Base-by-base conservation (phyloP, 2,329 filamentous ascomycete genomes). In the Phialophora chinensis region DNA sequence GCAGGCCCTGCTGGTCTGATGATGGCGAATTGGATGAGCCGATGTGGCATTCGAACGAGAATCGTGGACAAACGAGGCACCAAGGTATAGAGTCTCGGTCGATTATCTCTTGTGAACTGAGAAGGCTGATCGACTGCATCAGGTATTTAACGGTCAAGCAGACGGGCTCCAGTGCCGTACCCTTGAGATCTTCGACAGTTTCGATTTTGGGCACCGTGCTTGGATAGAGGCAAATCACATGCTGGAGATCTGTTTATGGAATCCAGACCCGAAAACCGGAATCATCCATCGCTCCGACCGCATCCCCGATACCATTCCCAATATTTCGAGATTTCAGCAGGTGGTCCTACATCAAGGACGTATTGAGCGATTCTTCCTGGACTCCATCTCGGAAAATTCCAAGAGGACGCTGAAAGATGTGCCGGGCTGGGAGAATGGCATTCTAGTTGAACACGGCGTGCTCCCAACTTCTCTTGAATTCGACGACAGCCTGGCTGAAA, bases 181-280 rank as follows among this genome's bases (percentile, higher is more conserved):
- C 0, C 80, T 91, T 1, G 88, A 92, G 75, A 90, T 92, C n/a
- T 86, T 92, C 63, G 88, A 92, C 71, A 87, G 85, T 58, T 90
- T 92, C 71, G 89, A 87, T 0, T 85, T 92, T 65, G 87, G 81
- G 2, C 85, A 91, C 69, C 79, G 84, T 4, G 85, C 84, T 1
- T 87, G 87, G 85, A 87, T 87, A 56, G 89, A 91, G 71, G 83
- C 86, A 12, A 90, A 90, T 73, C 87, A 88, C 73, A 86, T 91
- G 79, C 80, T 90, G n/a, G 89, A 90, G 79, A 86, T 89, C 64
- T 78, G 69, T 44, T 80, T 86, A 63, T 86, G 85, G 73, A 90
- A 90, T 66, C 89, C 89, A 0, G 85, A 86, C 63, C 56, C 66
- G 4, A 78, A 87, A 42, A 61, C 65, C 11, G 87, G 88, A 0